A percentile compares a stretch with the other conserved stretches of the same genome.
phyloP scores from a whole-genome alignment of 2,329 filamentous ascomycete genomes.

The Thermoascus crustaceus region DNA sequence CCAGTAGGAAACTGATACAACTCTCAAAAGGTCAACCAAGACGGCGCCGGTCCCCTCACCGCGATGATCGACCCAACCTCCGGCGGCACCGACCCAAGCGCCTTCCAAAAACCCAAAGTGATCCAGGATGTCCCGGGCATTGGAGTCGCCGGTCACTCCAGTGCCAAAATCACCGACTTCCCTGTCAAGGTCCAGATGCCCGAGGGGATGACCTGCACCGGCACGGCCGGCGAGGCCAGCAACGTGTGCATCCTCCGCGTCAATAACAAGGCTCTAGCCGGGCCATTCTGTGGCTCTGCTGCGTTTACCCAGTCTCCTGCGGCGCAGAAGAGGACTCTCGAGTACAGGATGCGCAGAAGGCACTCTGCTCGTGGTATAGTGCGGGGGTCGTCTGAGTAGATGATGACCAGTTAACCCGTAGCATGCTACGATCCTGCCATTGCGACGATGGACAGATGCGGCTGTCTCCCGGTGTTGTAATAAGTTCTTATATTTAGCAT shows the following conservation, averaged over 20 bases:
- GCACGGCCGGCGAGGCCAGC: constrained; percentile 47
- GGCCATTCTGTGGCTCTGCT: constrained; percentile 59
- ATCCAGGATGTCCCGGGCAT: constrained; percentile 55
- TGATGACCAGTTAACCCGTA: no score
- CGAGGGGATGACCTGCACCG: constrained; percentile 58
- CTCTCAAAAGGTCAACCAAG: constrained; percentile 51
- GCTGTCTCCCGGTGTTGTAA: no score
- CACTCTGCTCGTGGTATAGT: constrained; percentile 6
- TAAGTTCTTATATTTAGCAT: no score
- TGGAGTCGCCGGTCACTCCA: constrained; percentile 49
- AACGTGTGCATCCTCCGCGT: constrained; percentile 60
- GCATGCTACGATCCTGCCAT: no score
- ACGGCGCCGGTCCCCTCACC: constrained; percentile 57
- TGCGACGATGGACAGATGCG: neutral
- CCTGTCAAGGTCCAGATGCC: constrained; percentile 59
- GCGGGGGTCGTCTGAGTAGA: neutral
- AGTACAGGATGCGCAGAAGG: constrained; percentile 3
- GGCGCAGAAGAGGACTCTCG: constrained; percentile 4
- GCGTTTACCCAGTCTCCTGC: constrained; percentile 51
- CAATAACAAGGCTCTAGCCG: constrained; percentile 53
- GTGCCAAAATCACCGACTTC: constrained; percentile 56
- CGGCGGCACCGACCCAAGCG: constrained; percentile 51
- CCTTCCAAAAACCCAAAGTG: constrained; percentile 54
- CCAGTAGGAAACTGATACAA: neutral
- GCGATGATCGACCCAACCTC: constrained; percentile 56